A percentile compares a stretch with the other conserved stretches of the same genome.
Evolutionary conservation across 2,329 filamentous ascomycete genomes (phyloP).

Genomic region (Thyridium curvatum): DNA sequence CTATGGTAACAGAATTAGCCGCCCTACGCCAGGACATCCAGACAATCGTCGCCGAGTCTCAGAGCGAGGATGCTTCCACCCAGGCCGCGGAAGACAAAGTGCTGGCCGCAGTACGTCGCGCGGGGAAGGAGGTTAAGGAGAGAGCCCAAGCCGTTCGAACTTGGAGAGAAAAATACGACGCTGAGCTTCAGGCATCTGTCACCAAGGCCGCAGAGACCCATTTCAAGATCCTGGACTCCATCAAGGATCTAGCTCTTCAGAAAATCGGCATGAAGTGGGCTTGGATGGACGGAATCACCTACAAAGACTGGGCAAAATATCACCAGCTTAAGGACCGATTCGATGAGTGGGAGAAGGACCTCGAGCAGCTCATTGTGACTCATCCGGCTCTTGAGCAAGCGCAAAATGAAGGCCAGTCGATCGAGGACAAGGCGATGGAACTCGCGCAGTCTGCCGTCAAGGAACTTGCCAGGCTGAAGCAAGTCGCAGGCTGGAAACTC

Average conservation of each 20-base stretch:
- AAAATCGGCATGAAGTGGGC: constrained; percentile 94
- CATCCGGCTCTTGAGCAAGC: constrained; percentile 67
- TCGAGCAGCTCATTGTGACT: constrained; percentile 67
- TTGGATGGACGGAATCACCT: constrained; percentile 90
- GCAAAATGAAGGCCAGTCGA: constrained; percentile 45
- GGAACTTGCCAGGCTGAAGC: constrained; percentile 74
- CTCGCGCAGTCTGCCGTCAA: constrained; percentile 72
- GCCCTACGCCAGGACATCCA: constrained; percentile 64
- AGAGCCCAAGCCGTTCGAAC: constrained; percentile 69
- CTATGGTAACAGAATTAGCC: constrained; percentile 56
- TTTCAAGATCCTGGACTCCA: constrained; percentile 74
- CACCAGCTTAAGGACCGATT: constrained; percentile 80
- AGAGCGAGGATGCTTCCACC: constrained; percentile 29
- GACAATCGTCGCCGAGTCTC: constrained; percentile 47
- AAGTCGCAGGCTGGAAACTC: constrained; percentile 81
- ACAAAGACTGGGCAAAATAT: constrained; percentile 96
- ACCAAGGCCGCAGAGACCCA: constrained; percentile 71
- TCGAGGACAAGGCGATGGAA: constrained; percentile 76
- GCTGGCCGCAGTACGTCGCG: constrained; percentile 49
- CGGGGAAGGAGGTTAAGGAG: constrained; percentile 68
- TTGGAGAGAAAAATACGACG: constrained; percentile 69
- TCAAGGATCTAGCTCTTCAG: constrained; percentile 77
- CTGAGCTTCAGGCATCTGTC: constrained; percentile 62
- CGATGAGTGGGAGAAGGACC: constrained; percentile 76
- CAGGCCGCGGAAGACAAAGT: constrained; percentile 36